Evolutionary conservation across 176 grass and related monocot genomes (phyloP), one percentile per base, ranked within the genome.

Genomic region (Pontederia paniculata): DNA sequence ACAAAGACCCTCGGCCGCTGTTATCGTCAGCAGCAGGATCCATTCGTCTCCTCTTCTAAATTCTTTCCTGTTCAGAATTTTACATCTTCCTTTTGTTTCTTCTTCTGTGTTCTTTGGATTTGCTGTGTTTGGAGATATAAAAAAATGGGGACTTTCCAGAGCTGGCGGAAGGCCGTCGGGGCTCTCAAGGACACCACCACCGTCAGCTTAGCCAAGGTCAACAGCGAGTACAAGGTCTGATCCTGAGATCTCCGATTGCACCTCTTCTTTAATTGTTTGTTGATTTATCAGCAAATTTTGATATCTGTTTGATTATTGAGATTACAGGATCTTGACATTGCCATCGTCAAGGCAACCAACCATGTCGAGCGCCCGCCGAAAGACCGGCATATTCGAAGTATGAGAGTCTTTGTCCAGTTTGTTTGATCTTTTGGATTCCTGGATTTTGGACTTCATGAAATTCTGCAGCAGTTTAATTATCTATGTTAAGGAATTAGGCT

Each of bases 101-200:
- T 37, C 23, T 19, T 15, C 45, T 66, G 14, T 65, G 1, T 48
- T 66, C 45, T 48, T 67, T 28, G 54, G 61, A 47, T 78, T 65
- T 55, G n/a, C 42, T 13, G 16, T 13, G 51, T 44, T 42, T 6
- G 53, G 44, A 12, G 17, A 65, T 14, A 5, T 13, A 48, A 43
- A 48, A 43, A 22, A 62, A 81, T 81, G 78, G 78, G 65, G 59
- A 81, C 65, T 17, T 58, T 75, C 23, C 72, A 86, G 73, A 79
- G 70, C 67, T 95, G 90, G 90, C 85, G 82, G 73, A 89, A 89
- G 85, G 90, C 90, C 55, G 85, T 74, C 70, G 90, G 90, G 66
- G 85, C 85, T 18, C 73, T 96, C 70, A 96, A 96, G 79, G 90
- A 96, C 75, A 86, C 90, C 63, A 85, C 90, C 71, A 83, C 79